Conservation (phyloP, 176 grass and related monocot genomes). For the Carex kokanica region DNA sequence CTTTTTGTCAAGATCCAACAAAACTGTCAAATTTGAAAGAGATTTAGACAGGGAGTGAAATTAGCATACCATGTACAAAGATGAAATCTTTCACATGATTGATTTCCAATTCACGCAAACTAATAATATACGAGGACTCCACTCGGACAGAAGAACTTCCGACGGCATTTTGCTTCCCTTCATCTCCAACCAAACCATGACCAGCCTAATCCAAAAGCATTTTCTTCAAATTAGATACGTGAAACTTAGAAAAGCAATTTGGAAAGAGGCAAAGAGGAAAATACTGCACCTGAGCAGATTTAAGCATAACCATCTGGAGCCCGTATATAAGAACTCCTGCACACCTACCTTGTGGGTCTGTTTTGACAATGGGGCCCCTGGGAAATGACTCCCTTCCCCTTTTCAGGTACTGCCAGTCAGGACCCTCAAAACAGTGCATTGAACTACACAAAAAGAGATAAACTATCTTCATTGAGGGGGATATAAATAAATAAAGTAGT, state of each 20-base stretch:
- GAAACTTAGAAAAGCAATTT: not conserved
- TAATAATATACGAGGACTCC: slow-evolving; percentile 86
- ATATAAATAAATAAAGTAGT: not conserved
- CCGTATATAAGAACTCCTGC: slow-evolving; percentile 73
- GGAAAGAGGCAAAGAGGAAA: slow-evolving; percentile 22
- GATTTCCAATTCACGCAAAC: slow-evolving; percentile 63
- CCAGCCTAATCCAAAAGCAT: slow-evolving; percentile 48
- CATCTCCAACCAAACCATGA: slow-evolving; percentile 81
- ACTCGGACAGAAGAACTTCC: slow-evolving; percentile 53
- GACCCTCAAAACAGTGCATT: slow-evolving; percentile 98
- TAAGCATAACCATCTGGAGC: slow-evolving; percentile 77
- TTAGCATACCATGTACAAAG: slow-evolving; percentile 87
- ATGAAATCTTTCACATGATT: slow-evolving; percentile 95
- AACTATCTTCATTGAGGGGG: not conserved
- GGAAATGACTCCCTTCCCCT: slow-evolving; percentile 93
- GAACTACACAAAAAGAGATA: slow-evolving; percentile 53
- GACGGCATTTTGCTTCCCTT: slow-evolving; percentile 49
- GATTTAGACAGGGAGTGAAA: not conserved
- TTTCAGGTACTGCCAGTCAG: slow-evolving; percentile 91
- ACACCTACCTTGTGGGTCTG: slow-evolving; percentile 81
- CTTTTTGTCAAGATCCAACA: slow-evolving; percentile 11
- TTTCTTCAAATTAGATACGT: slow-evolving; percentile 12
- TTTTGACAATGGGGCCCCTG: slow-evolving; percentile 75
- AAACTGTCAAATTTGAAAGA: slow-evolving; percentile 3
- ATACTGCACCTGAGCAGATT: slow-evolving; percentile 69